Evolutionary conservation across 2,329 filamentous ascomycete species (phyloP), one percentile per base, ranked within the genome.

Genomic region (Zalaria sp.): DNA sequence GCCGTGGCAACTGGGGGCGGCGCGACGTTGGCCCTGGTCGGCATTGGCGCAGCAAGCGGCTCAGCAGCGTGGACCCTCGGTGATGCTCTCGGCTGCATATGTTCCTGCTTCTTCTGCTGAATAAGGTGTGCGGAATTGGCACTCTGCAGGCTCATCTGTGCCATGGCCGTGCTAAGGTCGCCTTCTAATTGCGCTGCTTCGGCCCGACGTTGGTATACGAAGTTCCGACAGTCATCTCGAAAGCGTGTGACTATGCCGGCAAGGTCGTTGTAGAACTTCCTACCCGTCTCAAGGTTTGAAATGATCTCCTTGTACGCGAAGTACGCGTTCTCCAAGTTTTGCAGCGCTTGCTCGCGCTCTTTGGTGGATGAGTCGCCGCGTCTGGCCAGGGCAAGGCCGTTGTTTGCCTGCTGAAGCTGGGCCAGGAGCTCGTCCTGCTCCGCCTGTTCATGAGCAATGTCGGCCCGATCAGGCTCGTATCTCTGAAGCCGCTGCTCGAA

Each of bases 261-360:
- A 4, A 98, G 71, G 55, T 96, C 88, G 51, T 98, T 98, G 66
- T 96, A 98, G 58, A 98, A 98, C 58, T 91, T 95, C 41, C 89
- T 72, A 1, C 86, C 91, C 0, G 83, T 84, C 49, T 96, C 89
- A 3, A 95, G 71, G 56, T 96, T 94, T 49, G 77, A 84, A 43
- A 94, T 78, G 43, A 96, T 85, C 59, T 98, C 89, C 63, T 94
- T 94, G 67, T 96, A 96, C 63, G 89, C 93, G 61, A 87, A 79
- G 58, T 93, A 96, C 1, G 86, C 89, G 48, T 83, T 87, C 59
- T 96, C 89, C 6, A 98, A 68, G 47, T 75, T 78, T 61, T 98
- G 91, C 38, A 98, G 64, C 0, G 86, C 87, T 50, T 82, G 75
- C 58, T 96, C 89, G 9, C 91, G 77, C 55, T 93, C 87, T 46